Evolutionary conservation across 2,329 filamentous ascomycete genomes (phyloP), one percentile per base, ranked within the genome.

Genomic region (Microdochium paspali): DNA sequence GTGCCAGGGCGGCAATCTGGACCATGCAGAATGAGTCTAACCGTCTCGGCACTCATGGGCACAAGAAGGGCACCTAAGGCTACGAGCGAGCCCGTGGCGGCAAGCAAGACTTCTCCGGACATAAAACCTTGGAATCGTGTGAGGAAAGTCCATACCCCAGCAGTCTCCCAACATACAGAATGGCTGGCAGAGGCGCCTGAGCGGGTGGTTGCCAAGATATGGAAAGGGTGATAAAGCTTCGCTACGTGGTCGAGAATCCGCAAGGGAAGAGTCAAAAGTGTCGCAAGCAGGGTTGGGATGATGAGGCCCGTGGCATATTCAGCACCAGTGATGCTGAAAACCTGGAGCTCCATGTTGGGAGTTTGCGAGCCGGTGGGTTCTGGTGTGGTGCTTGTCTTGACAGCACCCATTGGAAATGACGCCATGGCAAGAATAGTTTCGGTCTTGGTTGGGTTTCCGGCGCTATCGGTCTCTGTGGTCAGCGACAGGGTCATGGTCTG

Each of bases 161-260:
- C 59, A 31, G 70, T 72, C 46, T 67, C 61, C 4, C 73, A 58
- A 10, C 63, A 67, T 18, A 74, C 54, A 0, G 71, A 72, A 26
- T 73, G 63, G 0, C 55, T 52, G 0, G 71, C 72, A 0, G 55
- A 45, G 0, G 66, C 67, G 4, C 71, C 72, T 1, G 57, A 54
- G 0, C 58, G 51, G 9, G 55, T 58, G 5, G 65, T 58, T 3
- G 35, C 10, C 2, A 77, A 56, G 1, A 66, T 63, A 45, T 68
- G 66, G 53, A 73, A 73, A 1, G 70, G 71, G 21, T 62, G 59
- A 46, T 68, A 65, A 40, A 67, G 60, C 46, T 62, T 61, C 10
- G 66, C 62, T 10, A 56, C 63, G 44, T 60, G 61, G 46, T 66
- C 61, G 9, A 69, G 51, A 24, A 56, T 56, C 5, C 54, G 54